Evolutionary conservation across 257 asterid genomes (phyloP), one percentile per base, ranked within the genome.

Genomic region (Salvia rosmarinus): DNA sequence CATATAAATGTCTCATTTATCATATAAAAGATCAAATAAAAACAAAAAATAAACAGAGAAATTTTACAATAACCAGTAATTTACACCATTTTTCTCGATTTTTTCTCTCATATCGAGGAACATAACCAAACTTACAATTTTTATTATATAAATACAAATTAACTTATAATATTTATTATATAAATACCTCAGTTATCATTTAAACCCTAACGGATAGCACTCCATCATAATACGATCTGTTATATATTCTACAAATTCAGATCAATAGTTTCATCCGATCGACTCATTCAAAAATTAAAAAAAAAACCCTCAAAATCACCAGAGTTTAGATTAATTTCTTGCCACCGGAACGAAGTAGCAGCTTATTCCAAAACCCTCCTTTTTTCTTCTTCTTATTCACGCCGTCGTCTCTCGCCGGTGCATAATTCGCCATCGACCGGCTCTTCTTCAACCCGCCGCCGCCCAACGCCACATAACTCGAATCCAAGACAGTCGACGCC

Each of bases 331-430:
- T n/a, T n/a, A n/a, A n/a, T 46, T 79, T 77, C 70, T 68, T 82
- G 44, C 67, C 62, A 21, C 56, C 62, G 0, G 85, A 85, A n/a
- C 79, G 35, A 10, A 77, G 47, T 64, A 86, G 30, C 64, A 85
- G 52, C 70, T 80, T 84, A 64, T 86, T 80, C 96, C 95, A 89
- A 76, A 89, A 89, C 56, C 96, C 89, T 61, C 79, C 74, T 69
- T 79, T 87, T 81, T 85, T 89, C 80, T 79, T 81, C 46, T 79
- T 81, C 42, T 55, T 67, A 5, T 59, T 70, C 11, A 25, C 68
- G 21, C n/a, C 50, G 20, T 14, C 58, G 35, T 76, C 75, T 51
- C 83, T 81, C 0, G 44, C 44, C 44, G 82, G 58, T 4, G 81
- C 88, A 77, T 74, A 82, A 55, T 34, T 59, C 19, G 83, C 88